Evolutionary conservation across 331 rosid genomes (phyloP).

Genomic region (Saraca asoca): DNA sequence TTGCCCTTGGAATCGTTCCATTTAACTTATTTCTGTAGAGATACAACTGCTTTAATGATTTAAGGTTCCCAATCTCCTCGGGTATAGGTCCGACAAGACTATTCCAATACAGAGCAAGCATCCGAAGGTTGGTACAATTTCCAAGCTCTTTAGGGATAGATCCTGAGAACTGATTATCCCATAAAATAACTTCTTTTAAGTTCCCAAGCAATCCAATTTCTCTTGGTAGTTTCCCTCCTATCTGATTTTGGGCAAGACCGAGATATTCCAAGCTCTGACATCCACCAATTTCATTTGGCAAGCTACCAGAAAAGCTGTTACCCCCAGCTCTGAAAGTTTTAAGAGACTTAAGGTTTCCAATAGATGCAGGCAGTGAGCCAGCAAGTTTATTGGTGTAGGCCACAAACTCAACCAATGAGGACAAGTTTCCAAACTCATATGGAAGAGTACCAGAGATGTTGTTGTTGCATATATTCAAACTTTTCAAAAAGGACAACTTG

Average conservation of each 20-base stretch:
- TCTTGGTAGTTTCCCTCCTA: constrained; percentile 73
- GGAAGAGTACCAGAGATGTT: constrained; percentile 63
- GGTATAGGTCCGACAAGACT: constrained; percentile 66
- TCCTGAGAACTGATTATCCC: constrained; percentile 76
- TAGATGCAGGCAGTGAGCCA: constrained; percentile 69
- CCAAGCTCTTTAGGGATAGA: constrained; percentile 78
- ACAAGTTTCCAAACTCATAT: constrained; percentile 71
- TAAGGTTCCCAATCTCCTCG: constrained; percentile 65
- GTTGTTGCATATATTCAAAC: constrained; percentile 78
- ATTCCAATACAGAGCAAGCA: constrained; percentile 77
- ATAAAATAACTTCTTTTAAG: constrained; percentile 63
- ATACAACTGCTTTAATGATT: constrained; percentile 63
- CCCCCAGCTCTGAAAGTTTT: constrained; percentile 75
- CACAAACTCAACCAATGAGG: constrained; percentile 68
- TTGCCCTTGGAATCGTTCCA: constrained; percentile 86
- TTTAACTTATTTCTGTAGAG: constrained; percentile 75
- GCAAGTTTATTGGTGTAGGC: constrained; percentile 73
- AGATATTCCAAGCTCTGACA: constrained; percentile 67
- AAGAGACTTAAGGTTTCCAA: constrained; percentile 80
- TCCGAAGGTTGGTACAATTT: constrained; percentile 68
- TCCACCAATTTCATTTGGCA: constrained; percentile 73
- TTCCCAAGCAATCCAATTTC: constrained; percentile 73
- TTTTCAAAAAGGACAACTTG: constrained; percentile 52
- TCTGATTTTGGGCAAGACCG: constrained; percentile 84
- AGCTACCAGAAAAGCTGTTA: constrained; percentile 71